phyloP scores from a whole-genome alignment of 1,284 basidiomycete genomes.

The Somion occarium region DNA sequence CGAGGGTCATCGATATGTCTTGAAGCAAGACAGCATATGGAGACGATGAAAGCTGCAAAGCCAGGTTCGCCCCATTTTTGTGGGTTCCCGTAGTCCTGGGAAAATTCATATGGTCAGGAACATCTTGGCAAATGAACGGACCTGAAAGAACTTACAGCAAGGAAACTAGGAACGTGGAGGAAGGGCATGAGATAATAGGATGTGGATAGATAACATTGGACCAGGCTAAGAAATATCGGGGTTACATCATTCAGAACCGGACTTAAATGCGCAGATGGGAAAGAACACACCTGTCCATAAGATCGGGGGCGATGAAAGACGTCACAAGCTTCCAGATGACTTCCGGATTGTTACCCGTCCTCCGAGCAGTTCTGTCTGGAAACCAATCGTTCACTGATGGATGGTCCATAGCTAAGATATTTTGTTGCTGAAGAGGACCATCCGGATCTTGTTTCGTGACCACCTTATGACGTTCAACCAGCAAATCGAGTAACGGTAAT shows the following conservation, averaged over 20 bases:
- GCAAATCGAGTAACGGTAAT: slow-evolving; percentile 76
- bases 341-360: slow-evolving; percentile 77
- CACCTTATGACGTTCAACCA: slow-evolving; percentile 54
- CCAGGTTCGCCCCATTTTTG: slow-evolving; percentile 91
- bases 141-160: slow-evolving; percentile 51
- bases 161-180: slow-evolving; percentile 84
- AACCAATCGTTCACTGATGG: slow-evolving; percentile 52
- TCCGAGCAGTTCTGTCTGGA: slow-evolving; percentile 68
- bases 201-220: slow-evolving; percentile 80
- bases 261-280: background rate
- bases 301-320: slow-evolving; percentile 73
- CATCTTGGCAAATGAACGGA: slow-evolving; percentile 9
- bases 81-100: slow-evolving; percentile 84
- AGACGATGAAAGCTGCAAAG: slow-evolving; percentile 86
- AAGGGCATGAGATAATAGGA: slow-evolving; percentile 91
- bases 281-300: slow-evolving; percentile 77
- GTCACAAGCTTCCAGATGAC: slow-evolving; percentile 72
- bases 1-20: slow-evolving; percentile 87
- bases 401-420: slow-evolving; percentile 5
- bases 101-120: slow-evolving; percentile 3
- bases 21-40: slow-evolving; percentile 84
- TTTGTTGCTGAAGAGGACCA: slow-evolving; percentile 14
- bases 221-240: slow-evolving; percentile 42
- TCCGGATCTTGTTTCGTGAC: slow-evolving; percentile 32
- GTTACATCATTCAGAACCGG: slow-evolving; percentile 5